Conservation (phyloP, 2,329 filamentous ascomycete species). For the Trichoderma hamatum region DNA sequence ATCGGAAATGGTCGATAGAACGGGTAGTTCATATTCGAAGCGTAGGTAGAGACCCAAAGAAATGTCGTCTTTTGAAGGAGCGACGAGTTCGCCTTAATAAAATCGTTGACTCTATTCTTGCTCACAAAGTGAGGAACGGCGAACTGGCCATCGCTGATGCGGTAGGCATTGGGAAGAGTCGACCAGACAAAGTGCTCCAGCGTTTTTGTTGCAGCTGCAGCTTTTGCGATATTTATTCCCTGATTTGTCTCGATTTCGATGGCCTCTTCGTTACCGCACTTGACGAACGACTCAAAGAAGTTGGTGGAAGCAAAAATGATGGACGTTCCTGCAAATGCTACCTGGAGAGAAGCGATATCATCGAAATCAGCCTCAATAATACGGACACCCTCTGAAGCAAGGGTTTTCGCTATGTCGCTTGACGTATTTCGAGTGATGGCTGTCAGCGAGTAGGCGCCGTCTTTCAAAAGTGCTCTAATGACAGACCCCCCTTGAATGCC, state of each 20-base stretch:
- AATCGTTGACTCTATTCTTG: not conserved
- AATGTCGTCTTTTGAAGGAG: conserved; percentile 1
- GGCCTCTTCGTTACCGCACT: not conserved
- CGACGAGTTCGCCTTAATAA: not conserved
- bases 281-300: not conserved
- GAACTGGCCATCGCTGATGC: not conserved
- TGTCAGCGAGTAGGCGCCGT: not conserved
- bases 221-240: not conserved
- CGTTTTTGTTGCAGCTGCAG: not conserved
- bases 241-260: not conserved
- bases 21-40: not conserved
- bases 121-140: not conserved
- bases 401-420: not conserved
- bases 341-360: not conserved
- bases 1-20: not conserved
- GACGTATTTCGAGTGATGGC: not conserved
- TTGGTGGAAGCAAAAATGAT: not conserved
- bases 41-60: not conserved
- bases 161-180: not conserved
- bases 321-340: not conserved
- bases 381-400: not conserved
- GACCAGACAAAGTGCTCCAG: conserved; percentile 6
- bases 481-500: not conserved
- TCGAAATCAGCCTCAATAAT: not conserved
- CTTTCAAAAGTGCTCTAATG: not conserved